phyloP scores from a whole-genome alignment of 116 monocot species.

The Iris pallida region DNA sequence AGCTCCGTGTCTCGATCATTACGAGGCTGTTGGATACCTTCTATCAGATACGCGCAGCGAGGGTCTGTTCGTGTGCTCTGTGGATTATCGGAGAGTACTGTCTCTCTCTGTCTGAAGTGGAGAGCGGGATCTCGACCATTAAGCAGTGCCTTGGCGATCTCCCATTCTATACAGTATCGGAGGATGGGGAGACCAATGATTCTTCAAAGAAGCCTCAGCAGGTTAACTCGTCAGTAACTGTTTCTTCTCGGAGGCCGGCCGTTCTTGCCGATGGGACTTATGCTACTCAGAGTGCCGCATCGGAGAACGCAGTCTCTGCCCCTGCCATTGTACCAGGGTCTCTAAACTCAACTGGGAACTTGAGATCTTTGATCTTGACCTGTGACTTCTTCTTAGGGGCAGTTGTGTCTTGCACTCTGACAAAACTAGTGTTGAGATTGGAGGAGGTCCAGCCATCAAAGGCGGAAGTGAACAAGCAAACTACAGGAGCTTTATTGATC shows the following conservation, averaged over 20 bases:
- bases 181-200: constrained; percentile 40
- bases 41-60: constrained; percentile 76
- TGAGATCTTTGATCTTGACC: constrained; percentile 71
- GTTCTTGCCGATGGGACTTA: constrained; percentile 83
- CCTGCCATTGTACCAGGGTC: constrained; percentile 47
- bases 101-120: constrained; percentile 81
- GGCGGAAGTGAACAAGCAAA: constrained; percentile 46
- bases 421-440: constrained; percentile 63
- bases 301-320: constrained; percentile 51
- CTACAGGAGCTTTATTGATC: constrained; percentile 38
- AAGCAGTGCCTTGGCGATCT: constrained; percentile 92
- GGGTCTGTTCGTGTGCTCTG: constrained; percentile 80
- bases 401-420: constrained; percentile 58
- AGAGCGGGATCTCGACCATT: constrained; percentile 70
- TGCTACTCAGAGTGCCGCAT: constrained; percentile 84
- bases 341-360: constrained; percentile 40
- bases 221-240: constrained; percentile 42
- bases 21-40: constrained; percentile 76
- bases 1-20: constrained; percentile 85
- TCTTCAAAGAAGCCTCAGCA: constrained; percentile 32
- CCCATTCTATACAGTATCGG: constrained; percentile 66
- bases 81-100: constrained; percentile 96
- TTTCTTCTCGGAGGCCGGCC: constrained; percentile 69
- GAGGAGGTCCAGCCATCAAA: constrained; percentile 74
- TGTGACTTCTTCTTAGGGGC: constrained; percentile 82